These are phyloP conservation scores for Geosiphon pyriformis DNA, from an alignment of 192 early-diverging fungal genomes.

Conservation along the genomic window DNA sequence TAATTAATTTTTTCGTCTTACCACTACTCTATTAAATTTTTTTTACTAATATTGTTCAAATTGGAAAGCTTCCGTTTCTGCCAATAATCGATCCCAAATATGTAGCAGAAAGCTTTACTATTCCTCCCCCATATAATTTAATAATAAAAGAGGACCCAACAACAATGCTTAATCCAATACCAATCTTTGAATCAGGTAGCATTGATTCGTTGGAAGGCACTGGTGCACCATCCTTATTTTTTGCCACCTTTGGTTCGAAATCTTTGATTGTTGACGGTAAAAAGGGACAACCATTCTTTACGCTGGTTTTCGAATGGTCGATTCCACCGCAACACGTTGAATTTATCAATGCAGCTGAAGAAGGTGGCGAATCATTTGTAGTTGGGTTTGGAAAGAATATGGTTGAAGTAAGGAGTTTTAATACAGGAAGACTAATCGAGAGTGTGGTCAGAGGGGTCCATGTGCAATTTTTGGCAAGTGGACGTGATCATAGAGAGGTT, in stretches of 20 bases:
- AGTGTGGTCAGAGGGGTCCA: slow-evolving; percentile 20
- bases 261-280: slow-evolving; percentile 22
- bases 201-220: slow-evolving; percentile 4
- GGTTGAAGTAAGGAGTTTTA: slow-evolving; percentile 20
- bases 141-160: slow-evolving; percentile 4
- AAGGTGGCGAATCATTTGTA: background rate
- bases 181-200: slow-evolving; percentile 10
- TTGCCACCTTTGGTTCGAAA: slow-evolving; percentile 21
- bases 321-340: background rate
- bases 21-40: no score
- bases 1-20: no score
- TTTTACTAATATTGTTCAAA: no score
- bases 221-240: slow-evolving; percentile 7
- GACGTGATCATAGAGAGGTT: background rate
- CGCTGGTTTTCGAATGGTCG: slow-evolving; percentile 14
- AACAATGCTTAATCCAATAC: slow-evolving; percentile 16
- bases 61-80: slow-evolving; percentile 13
- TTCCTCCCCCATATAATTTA: slow-evolving; percentile 14
- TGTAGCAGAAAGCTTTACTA: slow-evolving; percentile 14
- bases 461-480: slow-evolving; percentile 14
- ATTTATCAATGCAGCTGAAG: background rate
- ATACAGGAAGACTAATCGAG: slow-evolving; percentile 14
- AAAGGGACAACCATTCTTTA: slow-evolving; percentile 20
- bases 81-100: slow-evolving; percentile 12
- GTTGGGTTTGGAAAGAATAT: slow-evolving; percentile 22